Base-by-base conservation (phyloP, 805 yeast genomes). In the Ogataea angusta region DNA sequence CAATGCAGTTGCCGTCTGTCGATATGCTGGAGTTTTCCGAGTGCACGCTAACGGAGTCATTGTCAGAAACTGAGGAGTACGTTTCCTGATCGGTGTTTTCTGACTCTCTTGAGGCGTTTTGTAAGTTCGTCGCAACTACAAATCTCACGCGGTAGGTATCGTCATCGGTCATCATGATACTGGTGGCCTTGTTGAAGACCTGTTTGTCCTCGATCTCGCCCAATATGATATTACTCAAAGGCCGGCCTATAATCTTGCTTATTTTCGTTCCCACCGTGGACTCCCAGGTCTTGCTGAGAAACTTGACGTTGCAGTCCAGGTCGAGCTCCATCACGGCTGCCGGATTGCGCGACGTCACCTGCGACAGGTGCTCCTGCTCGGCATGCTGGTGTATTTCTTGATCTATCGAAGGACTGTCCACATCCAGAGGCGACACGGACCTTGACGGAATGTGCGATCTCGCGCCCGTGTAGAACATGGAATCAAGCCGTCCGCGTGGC, bases 301-400 rank as follows among this genome's bases (percentile, higher is more conserved):
- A 86, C 39, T 75, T 74, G n/a, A 93, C 80, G 24, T 73, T 77
- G 22, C 96, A 88, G 53, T 82, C 82, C 56, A 88, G 64, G 54
- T 83, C 90, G 46, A 93, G 66, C 62, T 91, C 99, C 64, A 91
- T 65, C 3, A 91, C 82, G n/a, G 82, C 79, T 10, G 87, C 81
- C 1, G 86, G 85, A 47, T 80, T 82, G 45, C 74, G 71, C 2
- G 82, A 72, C n/a, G 85, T 78, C 0, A 89, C 89, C 21, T 75
- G 60, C 10, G 72, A 66, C 37, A 83, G 62, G 48, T 82, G 87
- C 30, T 43, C 37, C 14, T 45, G 48, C 6, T 46, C 36, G 13
- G 36, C 36, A 14, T 49, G 49, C 12, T 38, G 24, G 12, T 18
- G 40, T 14, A 45, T 33, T 26, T 38, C 46, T 6, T 28, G 35